Evolutionary conservation across 2,329 filamentous ascomycete genomes (phyloP).

Genomic region (Geoglossum cookeanum): DNA sequence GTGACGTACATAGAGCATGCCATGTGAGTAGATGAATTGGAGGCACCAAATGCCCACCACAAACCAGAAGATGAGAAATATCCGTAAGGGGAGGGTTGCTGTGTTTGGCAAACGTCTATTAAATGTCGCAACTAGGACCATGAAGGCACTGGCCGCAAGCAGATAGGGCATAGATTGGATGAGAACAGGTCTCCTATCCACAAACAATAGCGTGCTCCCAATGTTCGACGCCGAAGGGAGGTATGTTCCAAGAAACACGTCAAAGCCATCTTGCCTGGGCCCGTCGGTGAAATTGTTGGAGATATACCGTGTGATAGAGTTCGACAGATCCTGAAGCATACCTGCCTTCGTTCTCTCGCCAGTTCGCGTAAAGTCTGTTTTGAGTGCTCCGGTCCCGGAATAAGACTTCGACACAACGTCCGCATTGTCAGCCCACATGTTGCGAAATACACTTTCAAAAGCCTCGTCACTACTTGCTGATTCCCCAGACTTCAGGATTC

Average conservation of each 20-base stretch:
- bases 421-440: slow-evolving; percentile 96
- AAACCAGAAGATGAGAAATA: slow-evolving; percentile 68
- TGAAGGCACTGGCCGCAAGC: slow-evolving; percentile 67
- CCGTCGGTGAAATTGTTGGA: slow-evolving; percentile 92
- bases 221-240: slow-evolving; percentile 53
- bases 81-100: slow-evolving; percentile 57
- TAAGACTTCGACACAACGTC: slow-evolving; percentile 87
- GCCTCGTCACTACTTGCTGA: slow-evolving; percentile 58
- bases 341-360: slow-evolving; percentile 74
- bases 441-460: slow-evolving; percentile 87
- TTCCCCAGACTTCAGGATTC: slow-evolving; percentile 57
- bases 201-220: slow-evolving; percentile 56
- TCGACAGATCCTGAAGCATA: slow-evolving; percentile 67
- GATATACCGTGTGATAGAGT: slow-evolving; percentile 76
- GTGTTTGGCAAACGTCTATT: slow-evolving; percentile 54
- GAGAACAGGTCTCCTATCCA: slow-evolving; percentile 65
- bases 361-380: slow-evolving; percentile 94
- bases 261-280: slow-evolving; percentile 84
- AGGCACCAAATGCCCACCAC: slow-evolving; percentile 49
- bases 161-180: slow-evolving; percentile 92
- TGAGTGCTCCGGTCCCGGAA: slow-evolving; percentile 88
- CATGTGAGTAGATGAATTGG: slow-evolving; percentile 64
- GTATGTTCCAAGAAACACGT: slow-evolving; percentile 80
- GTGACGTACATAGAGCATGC: slow-evolving; percentile 76
- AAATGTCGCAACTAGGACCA: slow-evolving; percentile 56